Conservation (phyloP, 1,139 yeast species). For the Kazachstania sp. region DNA sequence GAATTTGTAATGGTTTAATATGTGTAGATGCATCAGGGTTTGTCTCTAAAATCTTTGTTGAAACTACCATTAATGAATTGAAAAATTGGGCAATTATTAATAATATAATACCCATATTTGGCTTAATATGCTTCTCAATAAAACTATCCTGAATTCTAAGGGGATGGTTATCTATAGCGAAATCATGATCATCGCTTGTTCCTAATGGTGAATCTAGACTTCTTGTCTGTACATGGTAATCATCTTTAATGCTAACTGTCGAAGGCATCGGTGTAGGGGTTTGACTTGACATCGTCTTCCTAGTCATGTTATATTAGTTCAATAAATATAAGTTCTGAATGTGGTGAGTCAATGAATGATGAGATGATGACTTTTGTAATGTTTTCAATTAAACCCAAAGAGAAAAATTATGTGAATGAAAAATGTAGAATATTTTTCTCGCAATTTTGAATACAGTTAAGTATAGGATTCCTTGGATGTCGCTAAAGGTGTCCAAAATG, state of each 20-base stretch:
- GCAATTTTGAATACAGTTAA: no score
- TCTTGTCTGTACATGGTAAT: not conserved
- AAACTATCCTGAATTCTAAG: constrained; percentile 5
- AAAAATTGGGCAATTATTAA: constrained; percentile 55
- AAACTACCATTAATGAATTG: constrained; percentile 67
- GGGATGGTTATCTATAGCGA: constrained; percentile 2
- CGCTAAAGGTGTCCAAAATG: no score
- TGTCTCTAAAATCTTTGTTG: constrained; percentile 63
- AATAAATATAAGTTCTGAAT: not conserved
- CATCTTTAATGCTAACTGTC: constrained; percentile 1
- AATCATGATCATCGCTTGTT: not conserved
- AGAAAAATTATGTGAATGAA: no score
- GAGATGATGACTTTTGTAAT: no score
- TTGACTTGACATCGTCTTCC: not conserved
- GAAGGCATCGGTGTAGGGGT: constrained; percentile 1
- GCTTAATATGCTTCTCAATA: constrained; percentile 21
- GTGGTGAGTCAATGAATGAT: no score
- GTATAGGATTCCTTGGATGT: no score
- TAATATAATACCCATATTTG: constrained; percentile 34
- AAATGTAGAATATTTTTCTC: no score
- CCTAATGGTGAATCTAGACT: not conserved
- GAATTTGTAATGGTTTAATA: constrained; percentile 68
- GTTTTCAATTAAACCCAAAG: no score
- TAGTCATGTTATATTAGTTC: not conserved
- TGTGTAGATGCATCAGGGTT: constrained; percentile 32